Conservation (phyloP, 2,329 filamentous ascomycete species). For the Didymellaceae sp. region DNA sequence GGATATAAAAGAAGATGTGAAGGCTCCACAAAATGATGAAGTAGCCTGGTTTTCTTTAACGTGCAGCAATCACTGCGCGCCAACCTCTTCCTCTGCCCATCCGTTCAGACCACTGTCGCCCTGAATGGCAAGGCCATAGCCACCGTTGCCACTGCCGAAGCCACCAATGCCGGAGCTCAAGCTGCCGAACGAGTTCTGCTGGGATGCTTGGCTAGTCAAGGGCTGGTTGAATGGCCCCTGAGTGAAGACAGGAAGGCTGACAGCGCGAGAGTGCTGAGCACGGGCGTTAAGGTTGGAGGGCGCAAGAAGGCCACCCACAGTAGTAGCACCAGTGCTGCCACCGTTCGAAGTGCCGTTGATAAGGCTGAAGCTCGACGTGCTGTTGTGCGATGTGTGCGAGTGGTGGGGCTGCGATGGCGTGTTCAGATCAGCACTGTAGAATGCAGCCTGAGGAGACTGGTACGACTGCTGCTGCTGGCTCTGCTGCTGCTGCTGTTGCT, state of each 20-base stretch:
- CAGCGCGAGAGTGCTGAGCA: slow-evolving; percentile 76
- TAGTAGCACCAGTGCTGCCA: slow-evolving; percentile 63
- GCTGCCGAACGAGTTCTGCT: slow-evolving; percentile 62
- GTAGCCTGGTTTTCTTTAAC: background rate
- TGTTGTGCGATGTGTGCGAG: slow-evolving; percentile 62
- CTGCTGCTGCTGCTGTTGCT: slow-evolving; percentile 40
- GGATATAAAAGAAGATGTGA: slow-evolving; percentile 21
- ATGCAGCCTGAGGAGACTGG: slow-evolving; percentile 76
- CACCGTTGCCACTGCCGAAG: slow-evolving; percentile 59
- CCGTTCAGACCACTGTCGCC: slow-evolving; percentile 64
- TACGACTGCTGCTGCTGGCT: slow-evolving; percentile 56
- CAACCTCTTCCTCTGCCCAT: slow-evolving; percentile 70
- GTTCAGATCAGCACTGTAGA: slow-evolving; percentile 74
- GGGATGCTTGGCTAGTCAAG: slow-evolving; percentile 45
- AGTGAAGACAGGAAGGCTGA: slow-evolving; percentile 80
- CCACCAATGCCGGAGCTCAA: slow-evolving; percentile 65
- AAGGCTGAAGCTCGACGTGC: slow-evolving; percentile 59
- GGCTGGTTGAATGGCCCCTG: slow-evolving; percentile 62
- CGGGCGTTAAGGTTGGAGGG: slow-evolving; percentile 68
- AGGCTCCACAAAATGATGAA: slow-evolving; percentile 8
- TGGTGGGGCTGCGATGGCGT: slow-evolving; percentile 68
- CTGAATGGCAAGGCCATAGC: slow-evolving; percentile 66
- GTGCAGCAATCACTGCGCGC: slow-evolving; percentile 54
- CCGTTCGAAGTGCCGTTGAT: slow-evolving; percentile 51
- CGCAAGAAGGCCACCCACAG: slow-evolving; percentile 77